Base-by-base conservation (phyloP, 2,329 filamentous ascomycete species). In the Fusarium veterinarium region DNA sequence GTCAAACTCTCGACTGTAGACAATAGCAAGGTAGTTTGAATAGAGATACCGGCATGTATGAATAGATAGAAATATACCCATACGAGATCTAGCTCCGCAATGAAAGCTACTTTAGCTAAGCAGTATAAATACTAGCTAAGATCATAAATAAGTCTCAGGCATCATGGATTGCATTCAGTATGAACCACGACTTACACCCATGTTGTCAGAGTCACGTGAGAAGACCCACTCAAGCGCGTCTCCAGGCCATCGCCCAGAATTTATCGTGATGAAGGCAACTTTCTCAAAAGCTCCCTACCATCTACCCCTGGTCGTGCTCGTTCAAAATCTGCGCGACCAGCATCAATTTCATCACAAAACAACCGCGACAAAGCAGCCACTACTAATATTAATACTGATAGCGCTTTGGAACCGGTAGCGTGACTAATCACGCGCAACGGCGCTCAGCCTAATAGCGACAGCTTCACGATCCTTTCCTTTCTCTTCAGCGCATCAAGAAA, bases 341-440 rank as follows among this genome's bases (percentile, higher is more conserved):
- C 74, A 76, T 70, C 60, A 62, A 28, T 74, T 76, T 71, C 64
- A 76, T 77, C 73, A 64, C 55, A 45, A 63, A 46, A 67, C 51
- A 58, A 48, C 45, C 60, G 67, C 56, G 51, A 67, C 28, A 38
- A 40, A 37, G 37, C n/a, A 33, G 41, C 8, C 20, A 48, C 42
- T 60, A 48, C 44, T 51, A 68, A 25, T 63, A 37, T 48, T 67
- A 67, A 67, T 64, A 46, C 45, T 42, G 25, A 63, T 69, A 71
- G 71, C 61, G 59, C 63, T 42, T 62, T 41, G 64, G 45, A 65
- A 69, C 61, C 55, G 69, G 70, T 59, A 76, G 76, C 79, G 81
- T 79, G 80, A 79, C 75, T 64, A 65, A 72, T 76, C 69, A 80
- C 78, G 80, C 81, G 81, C 80, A 73, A 74, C 76, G 78, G 81